Base-by-base conservation (phyloP, 1,284 basidiomycete genomes). In the Coriolopsis trogii region DNA sequence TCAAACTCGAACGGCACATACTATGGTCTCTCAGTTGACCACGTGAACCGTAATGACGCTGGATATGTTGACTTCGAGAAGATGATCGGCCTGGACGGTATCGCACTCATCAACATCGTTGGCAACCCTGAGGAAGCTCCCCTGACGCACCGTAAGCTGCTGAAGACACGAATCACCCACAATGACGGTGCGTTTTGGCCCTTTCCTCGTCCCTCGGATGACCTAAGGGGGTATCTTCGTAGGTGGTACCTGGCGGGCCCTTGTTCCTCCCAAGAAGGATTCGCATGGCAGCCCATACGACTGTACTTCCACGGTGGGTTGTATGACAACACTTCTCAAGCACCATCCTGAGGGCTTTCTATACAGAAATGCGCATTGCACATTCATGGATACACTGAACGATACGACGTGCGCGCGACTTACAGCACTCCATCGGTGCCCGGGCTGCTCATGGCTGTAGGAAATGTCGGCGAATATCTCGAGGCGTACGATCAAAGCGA, bases 21-120 rank as follows among this genome's bases (percentile, higher is more conserved):
- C 75, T 99, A 93, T 68, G 85, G 91, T 23, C 69, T 95, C 15
- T 92, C 94, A 0, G 67, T 91, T 41, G 89, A 93, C 61, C 81
- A 93, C 62, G 96, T 94, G 53, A 99, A 99, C 70, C 84, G 96
- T 23, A 89, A 99, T 68, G 74, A 82, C 0, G 68, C 75, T 0
- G 96, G 97, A 13, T 98, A 83, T 63, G 96, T 95, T 40, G 97
- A 99, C 70, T 99, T 99, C 64, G 96, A 99, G 75, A 99, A 98
- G 79, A 91, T 98, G 82, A 85, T 91, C 53, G 95, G 94, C 2
- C 72, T 99, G 42, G 95, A 99, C 70, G 96, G 96, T 0, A 96
- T 99, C 58, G 95, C 95, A 6, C 73, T 99, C 38, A 83, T 95
- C 62, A 99, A 99, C 65, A 69, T 98, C 29, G 93, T 99, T 3